Evolutionary conservation across 2,329 filamentous ascomycete species (phyloP), one percentile per base, ranked within the genome.

Genomic region (Paecilomyces sp.): DNA sequence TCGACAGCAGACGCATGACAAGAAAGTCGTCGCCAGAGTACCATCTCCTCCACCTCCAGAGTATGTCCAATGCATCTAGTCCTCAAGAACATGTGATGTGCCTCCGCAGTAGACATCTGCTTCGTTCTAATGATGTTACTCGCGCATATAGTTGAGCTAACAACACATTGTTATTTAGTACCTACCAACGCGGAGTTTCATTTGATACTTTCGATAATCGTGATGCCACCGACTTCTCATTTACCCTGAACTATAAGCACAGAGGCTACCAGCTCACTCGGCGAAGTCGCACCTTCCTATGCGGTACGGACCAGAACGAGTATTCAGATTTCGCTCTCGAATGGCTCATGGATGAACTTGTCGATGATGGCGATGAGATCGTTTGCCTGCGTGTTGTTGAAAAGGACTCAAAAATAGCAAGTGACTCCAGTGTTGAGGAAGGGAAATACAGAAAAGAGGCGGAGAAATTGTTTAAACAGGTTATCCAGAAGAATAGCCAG

Each of bases 271-370:
- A 90, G 66, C 87, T 88, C 64, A 88, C 87, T 51, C 87, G 91
- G 62, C 84, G 90, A 61, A 94, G 90, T 58, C 86, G 92, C 57
- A 95, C 91, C 8, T 96, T 96, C 68, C 86, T 97, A 71, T 93
- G 92, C 64, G 92, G 92, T 22, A 89, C 92, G 18, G 92, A 96
- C 74, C 90, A 93, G 68, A 92, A 96, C 67, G 85, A 91, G 60
- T 96, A 96, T 74, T 96, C 91, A 6, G 90, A 96, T 63, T 94
- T 93, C 75, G 92, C 92, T 15, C 80, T 97, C 18, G 90, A 95
- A 74, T 97, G 92, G 92, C 82, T 96, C 56, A 85, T 97, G 47
- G 91, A 95, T 68, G 91, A 96, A 75, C 82, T 96, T 59, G 91
- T 96, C 50, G 92, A 96, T 68, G 92, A 96, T 69, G 92, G 92